phyloP scores from a whole-genome alignment of 2,329 filamentous ascomycete species.

The Verticillium tricorpus region DNA sequence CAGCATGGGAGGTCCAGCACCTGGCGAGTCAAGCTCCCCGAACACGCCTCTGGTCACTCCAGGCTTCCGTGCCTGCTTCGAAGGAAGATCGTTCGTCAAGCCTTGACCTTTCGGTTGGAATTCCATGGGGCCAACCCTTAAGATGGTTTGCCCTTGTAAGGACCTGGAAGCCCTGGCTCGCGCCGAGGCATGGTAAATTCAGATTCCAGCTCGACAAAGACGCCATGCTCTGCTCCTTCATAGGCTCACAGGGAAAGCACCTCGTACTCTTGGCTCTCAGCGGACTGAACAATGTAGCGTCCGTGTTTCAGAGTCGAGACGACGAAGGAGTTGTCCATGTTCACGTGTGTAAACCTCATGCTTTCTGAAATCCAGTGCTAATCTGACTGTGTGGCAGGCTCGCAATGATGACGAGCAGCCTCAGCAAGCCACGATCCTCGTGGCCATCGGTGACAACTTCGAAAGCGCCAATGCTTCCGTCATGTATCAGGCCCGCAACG shows the following conservation, averaged over 20 bases:
- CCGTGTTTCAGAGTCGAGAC: constrained; percentile 61
- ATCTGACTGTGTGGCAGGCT: constrained; percentile 28
- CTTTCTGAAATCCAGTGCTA: neutral
- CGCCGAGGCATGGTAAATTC: constrained; percentile 74
- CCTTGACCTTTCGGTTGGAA: constrained; percentile 55
- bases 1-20: constrained; percentile 47
- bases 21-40: constrained; percentile 62
- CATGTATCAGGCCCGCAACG: constrained; percentile 79
- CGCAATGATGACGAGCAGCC: constrained; percentile 61
- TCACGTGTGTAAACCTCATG: constrained; percentile 42
- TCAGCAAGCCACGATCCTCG: constrained; percentile 58
- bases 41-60: constrained; percentile 68
- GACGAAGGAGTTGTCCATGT: constrained; percentile 61
- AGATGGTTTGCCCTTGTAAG: constrained; percentile 82
- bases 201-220: constrained; percentile 70
- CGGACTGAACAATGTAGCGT: constrained; percentile 65
- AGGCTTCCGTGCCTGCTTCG: constrained; percentile 50
- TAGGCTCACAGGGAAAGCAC: constrained; percentile 66
- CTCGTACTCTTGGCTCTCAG: constrained; percentile 76
- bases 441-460: constrained; percentile 67
- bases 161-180: constrained; percentile 79
- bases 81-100: constrained; percentile 53
- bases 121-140: constrained; percentile 43
- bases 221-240: constrained; percentile 72
- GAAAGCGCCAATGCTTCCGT: constrained; percentile 74